Base-by-base conservation (phyloP, 306 rosid species). In the Elaeagnus macrophylla region DNA sequence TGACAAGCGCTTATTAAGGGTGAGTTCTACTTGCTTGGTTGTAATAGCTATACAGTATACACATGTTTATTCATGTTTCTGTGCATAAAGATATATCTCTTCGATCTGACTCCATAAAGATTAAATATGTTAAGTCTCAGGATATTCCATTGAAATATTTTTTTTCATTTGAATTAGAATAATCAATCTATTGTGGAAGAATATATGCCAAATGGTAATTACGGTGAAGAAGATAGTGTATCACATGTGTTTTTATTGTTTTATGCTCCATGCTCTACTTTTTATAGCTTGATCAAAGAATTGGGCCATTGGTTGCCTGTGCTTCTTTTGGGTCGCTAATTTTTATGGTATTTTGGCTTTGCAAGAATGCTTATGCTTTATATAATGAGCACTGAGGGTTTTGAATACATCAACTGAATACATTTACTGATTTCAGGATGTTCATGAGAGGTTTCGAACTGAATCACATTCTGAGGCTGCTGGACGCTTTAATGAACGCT, bases 401-500 rank as follows among this genome's bases (percentile, higher is more conserved):
- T 25, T 25, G 32, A 25, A 25, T 25, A 25, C 4, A 25, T 25
- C 32, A 25, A 25, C 32, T 25, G 32, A 25, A 25, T 25, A 25
- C 32, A 25, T 25, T 48, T 68, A 11, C 48, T 51, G 47, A 64
- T 75, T 71, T 72, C 85, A 91, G 99, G 99, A 91, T 73, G 93
- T 86, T 45, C 99, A 91, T 19, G 89, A 82, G 25, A 81, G 99
- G 60, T 91, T 80, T 76, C 83, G 96, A 73, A 91, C 99, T 25
- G 99, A 91, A 68, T 87, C 99, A 25, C 99, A 91, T 70, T 61
- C 80, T 35, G 83, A 82, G 69, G 78, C 95, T 55, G 16, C 85
- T 64, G 85, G 85, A 43, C 93, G 99, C 25, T 91, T 91, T 66
- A 91, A 91, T 72, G 99, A 91, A 58, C 96, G 99, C 45, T 91